Evolutionary conservation across 2,329 filamentous ascomycete species (phyloP).

Genomic region (Neoascochyta sp.): DNA sequence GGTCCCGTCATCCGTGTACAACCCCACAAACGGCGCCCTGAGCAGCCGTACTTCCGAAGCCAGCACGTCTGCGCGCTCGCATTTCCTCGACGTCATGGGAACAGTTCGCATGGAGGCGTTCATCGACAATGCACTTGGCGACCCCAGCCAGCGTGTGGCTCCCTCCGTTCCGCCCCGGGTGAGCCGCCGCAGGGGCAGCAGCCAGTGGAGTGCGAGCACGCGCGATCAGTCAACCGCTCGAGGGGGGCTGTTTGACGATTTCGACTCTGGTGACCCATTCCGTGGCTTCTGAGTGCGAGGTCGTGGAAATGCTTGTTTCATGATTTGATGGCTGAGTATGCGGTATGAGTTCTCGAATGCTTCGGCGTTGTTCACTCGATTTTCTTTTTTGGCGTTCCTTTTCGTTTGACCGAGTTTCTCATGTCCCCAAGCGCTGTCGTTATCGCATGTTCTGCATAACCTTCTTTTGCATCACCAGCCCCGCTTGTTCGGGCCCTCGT

Average conservation of each 20-base stretch:
- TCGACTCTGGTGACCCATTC: slow-evolving; percentile 36
- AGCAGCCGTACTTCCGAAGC: slow-evolving; percentile 53
- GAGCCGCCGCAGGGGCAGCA: slow-evolving; percentile 30
- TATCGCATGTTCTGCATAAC: no score
- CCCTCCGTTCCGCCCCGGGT: slow-evolving; percentile 17
- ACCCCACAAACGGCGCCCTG: slow-evolving; percentile 37
- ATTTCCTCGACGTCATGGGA: slow-evolving; percentile 80
- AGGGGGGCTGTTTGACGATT: slow-evolving; percentile 33
- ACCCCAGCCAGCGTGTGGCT: slow-evolving; percentile 13
- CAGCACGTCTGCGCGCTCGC: slow-evolving; percentile 47
- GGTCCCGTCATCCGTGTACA: slow-evolving; percentile 40
- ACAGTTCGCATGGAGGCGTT: slow-evolving; percentile 98
- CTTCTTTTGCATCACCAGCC: no score
- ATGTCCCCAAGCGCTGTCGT: no score
- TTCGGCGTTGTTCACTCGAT: no score
- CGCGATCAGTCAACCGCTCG: slow-evolving; percentile 26
- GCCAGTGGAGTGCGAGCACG: slow-evolving; percentile 37
- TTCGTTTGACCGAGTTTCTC: no score
- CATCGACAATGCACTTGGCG: slow-evolving; percentile 55
- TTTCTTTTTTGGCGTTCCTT: no score
- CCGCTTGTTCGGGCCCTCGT: no score
- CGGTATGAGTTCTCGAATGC: no score
- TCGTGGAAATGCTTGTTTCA: no score
- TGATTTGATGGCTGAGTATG: no score
- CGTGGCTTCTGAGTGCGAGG: slow-evolving; percentile 32